phyloP scores from a whole-genome alignment of 257 asterid species.

The Buddleja alternifolia region DNA sequence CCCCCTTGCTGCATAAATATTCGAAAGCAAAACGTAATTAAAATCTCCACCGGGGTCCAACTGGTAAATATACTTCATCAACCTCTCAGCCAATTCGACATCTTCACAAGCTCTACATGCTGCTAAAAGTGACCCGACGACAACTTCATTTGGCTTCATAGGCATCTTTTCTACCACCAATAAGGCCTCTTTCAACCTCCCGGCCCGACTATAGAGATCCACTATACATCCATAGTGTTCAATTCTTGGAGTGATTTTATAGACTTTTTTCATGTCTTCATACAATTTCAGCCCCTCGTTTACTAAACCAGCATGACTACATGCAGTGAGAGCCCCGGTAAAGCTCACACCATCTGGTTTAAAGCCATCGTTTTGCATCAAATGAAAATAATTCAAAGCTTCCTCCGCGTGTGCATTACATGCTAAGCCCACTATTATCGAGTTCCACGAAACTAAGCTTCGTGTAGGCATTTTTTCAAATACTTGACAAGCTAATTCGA shows the following conservation, averaged over 20 bases:
- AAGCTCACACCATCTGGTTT: constrained; percentile 74
- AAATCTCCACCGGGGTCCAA: constrained; percentile 64
- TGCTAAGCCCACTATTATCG: constrained; percentile 73
- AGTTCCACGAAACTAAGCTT: constrained; percentile 82
- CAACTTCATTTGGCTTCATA: constrained; percentile 67
- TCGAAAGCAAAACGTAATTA: constrained; percentile 63
- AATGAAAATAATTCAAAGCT: constrained; percentile 52
- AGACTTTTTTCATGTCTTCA: constrained; percentile 44
- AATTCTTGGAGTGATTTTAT: constrained; percentile 57
- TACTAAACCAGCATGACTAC: constrained; percentile 80
- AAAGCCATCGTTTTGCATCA: constrained; percentile 54
- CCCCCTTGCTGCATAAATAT: constrained; percentile 66
- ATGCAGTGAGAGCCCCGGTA: constrained; percentile 81
- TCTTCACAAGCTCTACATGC: constrained; percentile 59
- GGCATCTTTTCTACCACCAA: constrained; percentile 59
- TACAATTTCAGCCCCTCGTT: constrained; percentile 57
- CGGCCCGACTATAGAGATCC: constrained; percentile 73
- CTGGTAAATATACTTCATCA: constrained; percentile 48
- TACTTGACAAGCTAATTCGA: constrained; percentile 64
- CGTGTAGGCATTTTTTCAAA: constrained; percentile 55
- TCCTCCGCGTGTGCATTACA: constrained; percentile 58
- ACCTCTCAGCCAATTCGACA: constrained; percentile 54
- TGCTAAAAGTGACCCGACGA: constrained; percentile 69
- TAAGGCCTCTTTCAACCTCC: constrained; percentile 70
- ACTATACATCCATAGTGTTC: constrained; percentile 86